Evolutionary conservation across 441 rosid species (phyloP).

Genomic region (Aquilaria agallochum): DNA sequence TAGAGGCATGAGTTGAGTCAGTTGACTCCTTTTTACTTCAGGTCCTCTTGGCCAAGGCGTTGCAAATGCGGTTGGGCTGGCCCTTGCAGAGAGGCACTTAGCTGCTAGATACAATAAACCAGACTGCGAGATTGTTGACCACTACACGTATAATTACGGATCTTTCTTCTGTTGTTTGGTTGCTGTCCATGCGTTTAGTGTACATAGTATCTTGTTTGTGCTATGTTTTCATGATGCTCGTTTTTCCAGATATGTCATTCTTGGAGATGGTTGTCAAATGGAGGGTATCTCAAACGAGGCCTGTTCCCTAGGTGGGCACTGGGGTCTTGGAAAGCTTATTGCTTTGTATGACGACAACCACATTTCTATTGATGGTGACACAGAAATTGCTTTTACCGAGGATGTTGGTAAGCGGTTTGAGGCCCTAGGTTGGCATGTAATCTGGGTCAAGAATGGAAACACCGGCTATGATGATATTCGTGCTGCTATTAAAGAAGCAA

Average conservation of each 20-base stretch:
- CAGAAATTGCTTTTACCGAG: conserved; percentile 56
- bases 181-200: not conserved
- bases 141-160: conserved; percentile 65
- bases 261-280: conserved; percentile 66
- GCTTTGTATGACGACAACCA: conserved; percentile 62
- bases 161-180: not conserved
- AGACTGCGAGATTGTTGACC: conserved; percentile 83
- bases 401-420: conserved; percentile 50
- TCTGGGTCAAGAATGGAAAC: conserved; percentile 66
- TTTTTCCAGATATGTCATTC: conserved; percentile 33
- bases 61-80: conserved; percentile 98
- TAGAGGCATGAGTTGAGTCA: no score
- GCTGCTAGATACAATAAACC: conserved; percentile 98
- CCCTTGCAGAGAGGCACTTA: conserved; percentile 94
- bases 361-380: conserved; percentile 60
- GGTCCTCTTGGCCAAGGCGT: conserved; percentile 99
- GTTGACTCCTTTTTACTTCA: conserved; percentile 19
- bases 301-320: conserved; percentile 52
- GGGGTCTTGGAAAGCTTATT: conserved; percentile 62
- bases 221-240: conserved; percentile 2
- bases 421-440: conserved; percentile 65
- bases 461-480: conserved; percentile 59
- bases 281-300: conserved; percentile 62
- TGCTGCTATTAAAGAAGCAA: conserved; percentile 61
- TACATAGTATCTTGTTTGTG: not conserved